Evolutionary conservation across 148 eudicot genomes (phyloP).

Genomic region (Rhododendron molle): DNA sequence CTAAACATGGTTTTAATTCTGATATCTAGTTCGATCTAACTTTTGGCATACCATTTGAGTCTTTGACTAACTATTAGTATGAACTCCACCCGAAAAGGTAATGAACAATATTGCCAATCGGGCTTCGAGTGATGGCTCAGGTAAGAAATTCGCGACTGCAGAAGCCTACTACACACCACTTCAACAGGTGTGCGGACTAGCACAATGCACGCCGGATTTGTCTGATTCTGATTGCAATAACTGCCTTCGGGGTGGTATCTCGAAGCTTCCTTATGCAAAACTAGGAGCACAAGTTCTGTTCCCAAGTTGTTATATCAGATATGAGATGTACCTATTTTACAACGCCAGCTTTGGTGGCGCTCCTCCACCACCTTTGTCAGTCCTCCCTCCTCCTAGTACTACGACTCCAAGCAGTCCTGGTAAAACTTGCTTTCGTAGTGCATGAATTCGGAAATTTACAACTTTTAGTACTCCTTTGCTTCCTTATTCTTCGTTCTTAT

Average conservation of each 20-base stretch:
- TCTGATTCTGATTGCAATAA: constrained; percentile 5
- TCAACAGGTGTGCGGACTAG: no score
- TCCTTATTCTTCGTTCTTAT: no score
- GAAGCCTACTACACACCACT: no score
- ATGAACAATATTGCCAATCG: no score
- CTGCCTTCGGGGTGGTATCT: constrained; percentile 13
- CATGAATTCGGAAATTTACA: no score
- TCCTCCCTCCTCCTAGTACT: background rate
- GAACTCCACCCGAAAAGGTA: no score
- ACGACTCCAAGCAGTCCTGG: background rate
- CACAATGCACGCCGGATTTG: background rate
- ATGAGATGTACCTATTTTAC: background rate
- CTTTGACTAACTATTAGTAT: background rate
- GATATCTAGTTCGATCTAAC: background rate
- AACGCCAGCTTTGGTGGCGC: background rate
- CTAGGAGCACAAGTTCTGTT: background rate
- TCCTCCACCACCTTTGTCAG: background rate
- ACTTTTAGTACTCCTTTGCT: no score
- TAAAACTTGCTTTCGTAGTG: background rate
- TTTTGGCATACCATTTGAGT: background rate
- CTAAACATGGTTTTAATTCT: background rate
- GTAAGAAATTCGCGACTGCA: no score
- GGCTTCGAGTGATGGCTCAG: no score
- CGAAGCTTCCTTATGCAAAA: background rate
- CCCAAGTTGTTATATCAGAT: background rate